phyloP scores from a whole-genome alignment of 495 filamentous ascomycete species.

The Penicillium tannophilum region DNA sequence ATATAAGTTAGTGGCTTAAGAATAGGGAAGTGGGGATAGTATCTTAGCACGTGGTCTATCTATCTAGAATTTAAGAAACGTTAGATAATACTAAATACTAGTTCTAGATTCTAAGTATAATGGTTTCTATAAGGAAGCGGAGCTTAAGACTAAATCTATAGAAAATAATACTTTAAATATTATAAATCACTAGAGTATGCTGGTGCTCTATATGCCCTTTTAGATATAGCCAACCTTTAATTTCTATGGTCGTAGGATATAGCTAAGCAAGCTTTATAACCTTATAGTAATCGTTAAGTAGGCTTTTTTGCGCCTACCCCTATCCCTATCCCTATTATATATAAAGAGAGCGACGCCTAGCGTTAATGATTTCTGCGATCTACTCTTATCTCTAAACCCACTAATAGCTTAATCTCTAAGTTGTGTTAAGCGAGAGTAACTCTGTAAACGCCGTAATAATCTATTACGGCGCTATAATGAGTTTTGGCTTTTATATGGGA shows the following conservation, averaged over 20 bases:
- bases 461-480: conserved; percentile 20
- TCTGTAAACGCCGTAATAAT: conserved; percentile 24
- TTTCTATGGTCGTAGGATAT: background rate
- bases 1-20: background rate
- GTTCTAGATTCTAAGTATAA: background rate
- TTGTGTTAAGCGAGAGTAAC: conserved; percentile 22
- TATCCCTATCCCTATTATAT: too few relatives aligned
- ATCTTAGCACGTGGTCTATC: background rate
- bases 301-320: background rate
- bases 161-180: background rate
- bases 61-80: background rate
- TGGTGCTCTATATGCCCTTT: background rate
- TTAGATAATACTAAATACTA: background rate
- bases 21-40: background rate
- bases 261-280: background rate
- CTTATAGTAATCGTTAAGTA: background rate
- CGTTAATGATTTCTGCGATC: background rate
- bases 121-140: background rate
- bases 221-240: background rate
- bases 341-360: background rate
- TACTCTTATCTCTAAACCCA: background rate
- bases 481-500: conserved; percentile 23
- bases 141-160: too few relatives aligned
- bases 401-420: background rate
- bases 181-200: too few relatives aligned